These are phyloP conservation scores for Clavariopsis aquatica DNA, from an alignment of 495 filamentous ascomycete species.

Conservation along the genomic window DNA sequence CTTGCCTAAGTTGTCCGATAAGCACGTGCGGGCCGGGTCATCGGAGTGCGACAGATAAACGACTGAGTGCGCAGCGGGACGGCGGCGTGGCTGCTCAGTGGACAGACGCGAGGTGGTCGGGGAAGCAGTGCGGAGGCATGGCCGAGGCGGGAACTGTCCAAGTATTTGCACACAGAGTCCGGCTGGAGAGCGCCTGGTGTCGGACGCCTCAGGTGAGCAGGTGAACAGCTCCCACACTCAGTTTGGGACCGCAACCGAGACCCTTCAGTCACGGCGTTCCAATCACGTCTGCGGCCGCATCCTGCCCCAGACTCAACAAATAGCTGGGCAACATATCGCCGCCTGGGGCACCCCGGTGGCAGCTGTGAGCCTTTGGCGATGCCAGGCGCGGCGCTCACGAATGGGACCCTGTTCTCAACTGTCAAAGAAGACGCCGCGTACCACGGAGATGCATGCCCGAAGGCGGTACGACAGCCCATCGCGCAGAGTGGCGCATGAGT, in stretches of 20 bases:
- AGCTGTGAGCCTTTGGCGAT: slow-evolving; percentile 1
- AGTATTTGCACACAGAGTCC: neutral
- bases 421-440: too few relatives aligned
- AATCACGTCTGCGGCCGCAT: slow-evolving; percentile 13
- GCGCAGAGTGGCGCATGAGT: neutral
- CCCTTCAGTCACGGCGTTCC: neutral
- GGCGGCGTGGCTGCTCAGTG: slow-evolving; percentile 15
- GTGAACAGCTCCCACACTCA: slow-evolving; percentile 24
- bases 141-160: neutral
- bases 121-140: slow-evolving; percentile 4
- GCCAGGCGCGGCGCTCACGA: slow-evolving; percentile 6
- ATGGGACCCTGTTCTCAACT: neutral
- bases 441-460: neutral
- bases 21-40: slow-evolving; percentile 35
- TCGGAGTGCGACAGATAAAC: slow-evolving; percentile 27
- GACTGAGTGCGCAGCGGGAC: slow-evolving; percentile 16
- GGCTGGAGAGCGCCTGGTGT: slow-evolving; percentile 9
- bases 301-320: slow-evolving; percentile 12
- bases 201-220: slow-evolving; percentile 20
- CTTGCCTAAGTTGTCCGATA: slow-evolving; percentile 37
- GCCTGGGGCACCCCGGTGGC: slow-evolving; percentile 6
- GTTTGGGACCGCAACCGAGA: slow-evolving; percentile 21
- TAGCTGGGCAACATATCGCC: slow-evolving; percentile 14
- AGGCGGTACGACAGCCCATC: neutral
- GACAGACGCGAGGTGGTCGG: neutral